phyloP scores from a whole-genome alignment of 1,284 basidiomycete species.

The Malassezia slooffiae region DNA sequence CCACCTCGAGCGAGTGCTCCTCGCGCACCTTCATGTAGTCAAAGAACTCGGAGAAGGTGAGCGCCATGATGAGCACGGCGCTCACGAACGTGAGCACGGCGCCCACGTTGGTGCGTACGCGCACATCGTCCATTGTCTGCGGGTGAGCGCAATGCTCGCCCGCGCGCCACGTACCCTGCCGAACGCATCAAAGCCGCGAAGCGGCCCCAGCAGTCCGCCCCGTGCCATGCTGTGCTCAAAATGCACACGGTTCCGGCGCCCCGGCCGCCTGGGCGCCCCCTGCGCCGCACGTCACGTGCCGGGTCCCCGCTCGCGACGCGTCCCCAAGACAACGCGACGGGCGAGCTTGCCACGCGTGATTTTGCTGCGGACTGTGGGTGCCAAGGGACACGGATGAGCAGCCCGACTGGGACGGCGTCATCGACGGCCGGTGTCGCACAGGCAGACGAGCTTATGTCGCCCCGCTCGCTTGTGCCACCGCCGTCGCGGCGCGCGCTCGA shows the following conservation, averaged over 20 bases:
- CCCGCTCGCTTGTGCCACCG: too few relatives aligned
- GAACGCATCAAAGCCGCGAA: constrained; percentile 17
- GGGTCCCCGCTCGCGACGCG: too few relatives aligned
- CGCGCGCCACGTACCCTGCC: constrained; percentile 3
- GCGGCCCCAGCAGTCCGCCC: constrained; percentile 9
- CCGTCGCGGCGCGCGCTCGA: too few relatives aligned
- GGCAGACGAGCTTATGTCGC: too few relatives aligned
- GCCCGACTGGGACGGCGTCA: too few relatives aligned
- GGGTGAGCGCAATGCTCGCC: constrained; percentile 1
- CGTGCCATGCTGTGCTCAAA: constrained; percentile 1
- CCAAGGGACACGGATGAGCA: too few relatives aligned
- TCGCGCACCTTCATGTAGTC: constrained; percentile 74
- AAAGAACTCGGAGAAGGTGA: constrained; percentile 84
- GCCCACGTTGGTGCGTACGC: constrained; percentile 43
- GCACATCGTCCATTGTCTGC: constrained; percentile 45
- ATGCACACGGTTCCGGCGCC: background rate
- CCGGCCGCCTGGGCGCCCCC: too few relatives aligned
- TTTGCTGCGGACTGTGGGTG: too few relatives aligned
- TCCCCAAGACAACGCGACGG: too few relatives aligned
- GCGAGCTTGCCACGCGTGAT: too few relatives aligned
- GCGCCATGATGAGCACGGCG: constrained; percentile 77
- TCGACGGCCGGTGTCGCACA: too few relatives aligned
- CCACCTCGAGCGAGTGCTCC: constrained; percentile 51
- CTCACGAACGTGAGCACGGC: constrained; percentile 68
- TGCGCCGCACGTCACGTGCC: too few relatives aligned